Evolutionary conservation across 179 eudicot genomes (phyloP).

Genomic region (Pouteria campechiana): DNA sequence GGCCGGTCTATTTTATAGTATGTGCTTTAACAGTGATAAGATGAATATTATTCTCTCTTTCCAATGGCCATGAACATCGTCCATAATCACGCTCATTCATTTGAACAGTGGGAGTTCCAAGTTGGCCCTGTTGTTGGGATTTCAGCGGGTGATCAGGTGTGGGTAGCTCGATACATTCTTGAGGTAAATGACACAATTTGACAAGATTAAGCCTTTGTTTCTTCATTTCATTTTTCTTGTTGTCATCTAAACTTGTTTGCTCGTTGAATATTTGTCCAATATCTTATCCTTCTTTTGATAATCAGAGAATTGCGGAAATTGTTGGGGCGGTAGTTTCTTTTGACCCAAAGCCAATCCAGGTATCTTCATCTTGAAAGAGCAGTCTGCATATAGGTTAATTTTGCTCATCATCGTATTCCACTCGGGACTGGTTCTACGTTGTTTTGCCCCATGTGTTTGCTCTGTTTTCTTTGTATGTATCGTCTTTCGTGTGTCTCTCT

Average conservation of each 20-base stretch:
- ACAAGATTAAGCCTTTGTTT: background rate
- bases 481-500: no score
- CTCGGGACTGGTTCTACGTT: background rate
- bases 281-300: background rate
- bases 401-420: slow-evolving; percentile 4
- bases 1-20: no score
- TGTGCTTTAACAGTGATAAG: no score
- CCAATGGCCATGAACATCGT: no score
- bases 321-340: slow-evolving; percentile 47
- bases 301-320: slow-evolving; percentile 55
- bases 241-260: background rate
- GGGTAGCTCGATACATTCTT: slow-evolving; percentile 65
- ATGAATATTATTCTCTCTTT: no score
- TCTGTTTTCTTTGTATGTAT: no score
- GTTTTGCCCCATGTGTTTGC: no score
- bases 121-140: slow-evolving; percentile 59
- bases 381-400: no score
- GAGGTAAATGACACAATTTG: slow-evolving; percentile 23
- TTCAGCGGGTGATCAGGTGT: slow-evolving; percentile 51
- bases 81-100: no score
- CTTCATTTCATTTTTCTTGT: background rate
- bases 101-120: slow-evolving; percentile 79
- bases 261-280: background rate
- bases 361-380: no score
- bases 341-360: slow-evolving; percentile 58